These are phyloP conservation scores for Fusarium redolens DNA, from an alignment of 2,329 filamentous ascomycete genomes.

Conservation along the genomic window DNA sequence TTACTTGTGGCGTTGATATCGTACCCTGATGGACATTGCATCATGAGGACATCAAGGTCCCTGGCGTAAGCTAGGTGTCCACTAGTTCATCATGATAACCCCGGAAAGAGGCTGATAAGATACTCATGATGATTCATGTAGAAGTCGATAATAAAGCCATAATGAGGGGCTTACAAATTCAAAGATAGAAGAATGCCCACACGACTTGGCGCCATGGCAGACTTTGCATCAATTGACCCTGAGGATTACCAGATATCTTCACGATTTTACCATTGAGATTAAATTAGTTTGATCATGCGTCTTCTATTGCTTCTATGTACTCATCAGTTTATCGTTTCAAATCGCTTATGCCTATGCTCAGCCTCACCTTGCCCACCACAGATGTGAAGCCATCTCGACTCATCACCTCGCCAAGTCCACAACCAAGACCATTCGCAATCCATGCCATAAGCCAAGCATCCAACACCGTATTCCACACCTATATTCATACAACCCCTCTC, in stretches of 20 bases:
- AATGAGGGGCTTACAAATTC: fast-evolving
- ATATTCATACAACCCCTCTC: neutral
- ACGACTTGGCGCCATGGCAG: neutral
- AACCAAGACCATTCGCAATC: neutral
- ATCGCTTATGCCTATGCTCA: neutral
- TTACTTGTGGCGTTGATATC: neutral
- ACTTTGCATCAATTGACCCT: neutral
- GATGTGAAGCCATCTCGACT: neutral
- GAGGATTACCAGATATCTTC: neutral
- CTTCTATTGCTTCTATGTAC: neutral
- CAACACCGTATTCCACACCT: neutral
- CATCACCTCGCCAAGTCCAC: neutral
- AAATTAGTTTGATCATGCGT: neutral
- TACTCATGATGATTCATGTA: neutral
- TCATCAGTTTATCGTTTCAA: neutral
- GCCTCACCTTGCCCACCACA: too few species aligned
- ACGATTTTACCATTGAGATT: neutral
- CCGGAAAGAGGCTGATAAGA: neutral
- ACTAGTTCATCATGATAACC: constrained; percentile 16
- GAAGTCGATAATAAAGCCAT: fast-evolving
- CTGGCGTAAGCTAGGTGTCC: constrained; percentile 8
- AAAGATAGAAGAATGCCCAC: neutral
- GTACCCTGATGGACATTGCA: constrained; percentile 38
- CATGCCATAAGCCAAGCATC: constrained; percentile 11
- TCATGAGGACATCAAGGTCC: constrained; percentile 39